Evolutionary conservation across 495 filamentous ascomycete species (phyloP), one percentile per base, ranked within the genome.

Genomic region (Tuber umbilicatum): DNA sequence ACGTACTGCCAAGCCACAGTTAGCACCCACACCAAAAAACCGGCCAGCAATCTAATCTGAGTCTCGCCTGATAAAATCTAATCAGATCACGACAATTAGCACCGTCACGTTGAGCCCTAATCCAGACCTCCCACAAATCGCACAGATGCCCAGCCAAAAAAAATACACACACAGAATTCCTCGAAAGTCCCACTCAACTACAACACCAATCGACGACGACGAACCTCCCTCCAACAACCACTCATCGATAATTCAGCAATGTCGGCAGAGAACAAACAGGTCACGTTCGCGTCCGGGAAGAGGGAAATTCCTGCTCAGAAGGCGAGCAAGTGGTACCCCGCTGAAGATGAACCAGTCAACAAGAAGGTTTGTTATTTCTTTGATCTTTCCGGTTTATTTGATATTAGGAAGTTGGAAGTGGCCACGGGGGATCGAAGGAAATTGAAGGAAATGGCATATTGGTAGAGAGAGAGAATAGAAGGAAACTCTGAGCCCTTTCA

Each of bases 251-350:
- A 64, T 71, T 73, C 50, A 45, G 72, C 73, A 41, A 79, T 79
- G 78, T 79, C 87, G 80, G 55, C 55, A 35, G 55, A 31, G 31
- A 85, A 82, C 82, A 86, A 90, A 87, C 93, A 92, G 86, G 97
- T 97, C 92, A 93, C 90, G 87, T 97, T 97, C 89, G 94, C 93
- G 87, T 97, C 97, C 90, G 92, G 92, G 87, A 92, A 93, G 87
- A 91, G 95, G 87, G 88, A 90, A 85, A 89, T 99, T 84, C 86
- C 88, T 83, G 87, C 90, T 82, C 89, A 95, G 86, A 97, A 96
- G 92, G 95, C 94, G 83, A 89, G 91, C 89, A 99, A 98, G 88
- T 99, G 94, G 93, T 99, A 99, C 86, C 96, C 96, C 85, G 92
- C 94, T 83, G 93, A 97, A 85, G 95, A 97, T 86, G 91, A 94